phyloP scores from a whole-genome alignment of 2,329 filamentous ascomycete species.

The Xylariaceae sp. region DNA sequence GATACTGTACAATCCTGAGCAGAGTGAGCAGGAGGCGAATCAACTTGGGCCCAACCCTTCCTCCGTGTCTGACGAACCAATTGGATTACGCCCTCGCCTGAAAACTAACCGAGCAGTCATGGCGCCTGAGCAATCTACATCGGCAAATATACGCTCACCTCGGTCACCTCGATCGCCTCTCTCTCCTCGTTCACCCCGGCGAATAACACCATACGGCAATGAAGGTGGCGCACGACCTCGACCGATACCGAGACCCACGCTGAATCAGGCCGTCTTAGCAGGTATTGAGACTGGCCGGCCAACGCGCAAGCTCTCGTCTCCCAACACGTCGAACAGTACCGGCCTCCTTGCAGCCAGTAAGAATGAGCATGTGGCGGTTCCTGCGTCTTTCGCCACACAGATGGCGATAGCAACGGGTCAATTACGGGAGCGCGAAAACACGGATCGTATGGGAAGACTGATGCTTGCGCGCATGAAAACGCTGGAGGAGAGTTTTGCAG shows the following conservation, averaged over 20 bases:
- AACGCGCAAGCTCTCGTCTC: slow-evolving; percentile 48
- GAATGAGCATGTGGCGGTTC: slow-evolving; percentile 58
- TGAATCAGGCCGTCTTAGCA: slow-evolving; percentile 52
- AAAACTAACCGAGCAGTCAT: slow-evolving; percentile 37
- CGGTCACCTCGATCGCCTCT: neutral
- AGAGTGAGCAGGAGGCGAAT: slow-evolving; percentile 35
- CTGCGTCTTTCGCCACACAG: slow-evolving; percentile 75
- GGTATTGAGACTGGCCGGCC: slow-evolving; percentile 43
- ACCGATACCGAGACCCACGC: slow-evolving; percentile 53
- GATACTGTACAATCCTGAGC: slow-evolving; percentile 69
- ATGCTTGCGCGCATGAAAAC: slow-evolving; percentile 89
- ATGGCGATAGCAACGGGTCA: slow-evolving; percentile 68
- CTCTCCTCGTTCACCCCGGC: slow-evolving; percentile 42
- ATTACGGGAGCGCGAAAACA: slow-evolving; percentile 44
- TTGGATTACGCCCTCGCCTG: slow-evolving; percentile 32
- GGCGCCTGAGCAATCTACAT: slow-evolving; percentile 35
- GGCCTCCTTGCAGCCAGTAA: slow-evolving; percentile 44
- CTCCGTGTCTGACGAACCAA: slow-evolving; percentile 38
- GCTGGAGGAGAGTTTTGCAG: slow-evolving; percentile 82
- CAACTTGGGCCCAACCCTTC: slow-evolving; percentile 37
- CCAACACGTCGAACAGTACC: slow-evolving; percentile 59
- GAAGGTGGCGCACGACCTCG: slow-evolving; percentile 47
- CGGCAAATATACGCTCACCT: slow-evolving; percentile 42
- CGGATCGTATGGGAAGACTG: slow-evolving; percentile 69
- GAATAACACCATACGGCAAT: slow-evolving; percentile 39